Evolutionary conservation across 306 rosid species (phyloP), one percentile per base, ranked within the genome.

Genomic region (Elaeagnus macrophylla): DNA sequence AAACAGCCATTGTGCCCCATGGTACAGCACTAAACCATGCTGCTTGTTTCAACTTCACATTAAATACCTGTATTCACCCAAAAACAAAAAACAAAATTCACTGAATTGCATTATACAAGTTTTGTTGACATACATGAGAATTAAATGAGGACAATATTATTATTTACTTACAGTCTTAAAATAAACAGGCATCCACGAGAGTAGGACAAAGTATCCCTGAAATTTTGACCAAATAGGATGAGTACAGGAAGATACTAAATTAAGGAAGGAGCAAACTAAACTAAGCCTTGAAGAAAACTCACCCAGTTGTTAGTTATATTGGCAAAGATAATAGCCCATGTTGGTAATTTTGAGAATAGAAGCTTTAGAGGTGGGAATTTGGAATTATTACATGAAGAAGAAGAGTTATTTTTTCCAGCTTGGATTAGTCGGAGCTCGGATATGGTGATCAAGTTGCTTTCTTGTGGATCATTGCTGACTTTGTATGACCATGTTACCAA

Each of bases 11-110:
- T 35, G 91, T 79, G 56, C 74, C 97, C 97, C 97, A 90, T 14
- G 97, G 97, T 83, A 81, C 77, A 0, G 95, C 97, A 53, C 97
- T 90, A 66, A 90, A 90, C 95, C 94, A 90, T 10, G 97, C 95
- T 17, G 97, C 97, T 53, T 83, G 94, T 82, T 81, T 79, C 82
- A 90, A 67, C 77, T 83, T 90, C 72, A 90, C 86, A 81, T 71
- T 71, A 72, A 79, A 86, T 56, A 86, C 94, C 95, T 90, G n/a
- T n/a, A 53, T 54, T 5, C 35, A 68, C 10, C 54, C 15, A 14
- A n/a, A n/a, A n/a, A n/a, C n/a, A n/a, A n/a, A n/a, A n/a, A 5
- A 25, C 4, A 25, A 25, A 25, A 25, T 25, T 25, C 32, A 25
- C 4, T 25, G 10, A 41, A 25, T 11, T 53, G 61, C 7, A 38